These are phyloP conservation scores for Trichosporon sp. DNA, from an alignment of 1,284 basidiomycete species.

Conservation along the genomic window DNA sequence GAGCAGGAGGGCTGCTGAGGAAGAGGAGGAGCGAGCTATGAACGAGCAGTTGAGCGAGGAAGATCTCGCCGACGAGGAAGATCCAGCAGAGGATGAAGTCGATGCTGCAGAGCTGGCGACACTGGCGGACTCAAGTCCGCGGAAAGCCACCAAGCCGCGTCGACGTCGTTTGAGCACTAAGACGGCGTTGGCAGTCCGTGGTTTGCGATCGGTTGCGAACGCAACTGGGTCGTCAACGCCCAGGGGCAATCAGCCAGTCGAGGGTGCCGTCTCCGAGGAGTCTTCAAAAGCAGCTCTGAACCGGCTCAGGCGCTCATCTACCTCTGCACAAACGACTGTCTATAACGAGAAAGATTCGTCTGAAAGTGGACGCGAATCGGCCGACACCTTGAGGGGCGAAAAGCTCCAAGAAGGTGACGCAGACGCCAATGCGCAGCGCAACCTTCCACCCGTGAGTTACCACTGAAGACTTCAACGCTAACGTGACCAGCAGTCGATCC, in stretches of 20 bases:
- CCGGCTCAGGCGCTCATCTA: slow-evolving; percentile 11
- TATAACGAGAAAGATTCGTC: slow-evolving; percentile 39
- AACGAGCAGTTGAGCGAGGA: slow-evolving; percentile 51
- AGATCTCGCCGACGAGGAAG: slow-evolving; percentile 47
- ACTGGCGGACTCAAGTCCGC: background rate
- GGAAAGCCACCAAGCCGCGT: slow-evolving; percentile 33
- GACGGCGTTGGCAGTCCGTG: slow-evolving; percentile 43
- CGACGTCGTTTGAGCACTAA: slow-evolving; percentile 45
- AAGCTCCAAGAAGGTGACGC: slow-evolving; percentile 21
- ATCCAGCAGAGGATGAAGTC: slow-evolving; percentile 35
- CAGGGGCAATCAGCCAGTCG: slow-evolving; percentile 23
- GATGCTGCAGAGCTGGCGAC: slow-evolving; percentile 27
- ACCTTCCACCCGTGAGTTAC: slow-evolving; percentile 16
- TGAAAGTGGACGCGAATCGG: slow-evolving; percentile 49
- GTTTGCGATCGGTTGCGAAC: slow-evolving; percentile 40
- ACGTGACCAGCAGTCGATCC: slow-evolving; percentile 31
- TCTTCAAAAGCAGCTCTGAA: background rate
- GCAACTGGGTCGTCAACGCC: slow-evolving; percentile 37
- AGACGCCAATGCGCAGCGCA: background rate
- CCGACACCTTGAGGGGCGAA: slow-evolving; percentile 46
- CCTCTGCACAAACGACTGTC: background rate
- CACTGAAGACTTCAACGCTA: background rate
- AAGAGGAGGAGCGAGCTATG: slow-evolving; percentile 56
- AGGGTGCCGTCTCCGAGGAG: background rate
- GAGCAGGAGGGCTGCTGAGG: slow-evolving; percentile 58